Percentiles rank a stretch among this genome's conserved stretches.
These are phyloP conservation scores for Grosmannia clavigera DNA, from an alignment of 2,329 filamentous ascomycete genomes.

Conservation along the genomic window DNA sequence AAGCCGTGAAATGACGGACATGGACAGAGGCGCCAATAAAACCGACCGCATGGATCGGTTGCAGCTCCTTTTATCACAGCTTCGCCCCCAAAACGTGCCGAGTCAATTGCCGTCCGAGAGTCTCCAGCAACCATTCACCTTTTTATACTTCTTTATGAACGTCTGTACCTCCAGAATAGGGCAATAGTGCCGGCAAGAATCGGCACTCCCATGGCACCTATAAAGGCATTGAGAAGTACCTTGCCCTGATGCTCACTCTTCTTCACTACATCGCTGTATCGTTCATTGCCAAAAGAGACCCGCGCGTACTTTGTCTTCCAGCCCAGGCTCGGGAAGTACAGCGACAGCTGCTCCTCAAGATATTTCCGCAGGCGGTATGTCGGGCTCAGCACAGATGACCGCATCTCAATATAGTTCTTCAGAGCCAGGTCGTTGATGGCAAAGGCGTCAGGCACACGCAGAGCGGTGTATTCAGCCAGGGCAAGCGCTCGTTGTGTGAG, in stretches of 20 bases:
- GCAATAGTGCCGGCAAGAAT: constrained; percentile 9
- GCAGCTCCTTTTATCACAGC: too few relatives aligned
- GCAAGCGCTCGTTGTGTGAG: constrained; percentile 56
- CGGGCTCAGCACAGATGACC: constrained; percentile 65
- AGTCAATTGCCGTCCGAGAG: too few relatives aligned
- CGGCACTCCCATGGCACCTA: constrained; percentile 18
- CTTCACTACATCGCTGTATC: constrained; percentile 71
- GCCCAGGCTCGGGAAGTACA: constrained; percentile 62
- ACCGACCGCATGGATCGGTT: too few relatives aligned
- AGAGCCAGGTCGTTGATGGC: constrained; percentile 88
- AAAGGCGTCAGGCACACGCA: constrained; percentile 66
- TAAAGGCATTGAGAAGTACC: constrained; percentile 37
- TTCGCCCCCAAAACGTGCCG: too few relatives aligned
- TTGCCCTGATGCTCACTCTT: constrained; percentile 57
- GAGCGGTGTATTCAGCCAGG: constrained; percentile 60
- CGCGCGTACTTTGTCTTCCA: constrained; percentile 90
- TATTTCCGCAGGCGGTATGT: constrained; percentile 72
- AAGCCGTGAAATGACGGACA: too few relatives aligned
- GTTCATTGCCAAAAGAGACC: constrained; percentile 86
- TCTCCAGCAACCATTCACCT: too few relatives aligned
- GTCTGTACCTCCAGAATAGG: constrained; percentile 6
- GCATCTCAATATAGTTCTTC: constrained; percentile 91
- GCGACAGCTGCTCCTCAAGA: constrained; percentile 72
- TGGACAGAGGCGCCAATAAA: too few relatives aligned
- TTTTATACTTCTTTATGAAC: neutral